Conservation (phyloP, 108 stramenopile genomes). For the Fistulifera pelliculosa region DNA sequence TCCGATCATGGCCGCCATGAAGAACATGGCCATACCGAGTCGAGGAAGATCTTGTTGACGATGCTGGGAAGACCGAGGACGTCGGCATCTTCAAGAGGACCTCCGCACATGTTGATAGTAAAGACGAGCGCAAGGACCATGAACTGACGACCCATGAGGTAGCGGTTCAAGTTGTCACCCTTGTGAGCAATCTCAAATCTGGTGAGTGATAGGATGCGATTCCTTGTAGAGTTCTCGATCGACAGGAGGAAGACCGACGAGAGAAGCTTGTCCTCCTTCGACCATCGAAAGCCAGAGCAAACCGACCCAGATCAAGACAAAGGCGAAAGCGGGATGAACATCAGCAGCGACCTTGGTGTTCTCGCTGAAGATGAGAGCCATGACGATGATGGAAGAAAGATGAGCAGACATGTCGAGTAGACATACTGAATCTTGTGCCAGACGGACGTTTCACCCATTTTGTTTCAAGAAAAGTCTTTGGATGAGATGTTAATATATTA, state of each 20-base stretch:
- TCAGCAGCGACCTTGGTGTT: conserved; percentile 17
- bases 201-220: conserved; percentile 55
- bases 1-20: conserved; percentile 59
- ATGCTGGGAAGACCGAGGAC: conserved; percentile 45
- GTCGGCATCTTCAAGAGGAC: conserved; percentile 44
- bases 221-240: conserved; percentile 62
- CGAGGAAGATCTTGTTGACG: conserved; percentile 58
- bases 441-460: conserved; percentile 1
- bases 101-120: conserved; percentile 53
- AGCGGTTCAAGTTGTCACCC: conserved; percentile 83
- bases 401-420: conserved; percentile 9
- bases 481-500: too few species aligned
- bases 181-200: conserved; percentile 45
- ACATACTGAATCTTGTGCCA: conserved; percentile 3
- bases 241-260: conserved; percentile 67
- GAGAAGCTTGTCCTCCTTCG: conserved; percentile 69
- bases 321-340: conserved; percentile 41
- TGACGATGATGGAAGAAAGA: conserved; percentile 22
- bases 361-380: conserved; percentile 27
- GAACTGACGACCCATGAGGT: conserved; percentile 83
- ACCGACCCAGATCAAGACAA: conserved; percentile 38
- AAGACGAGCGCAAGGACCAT: conserved; percentile 76
- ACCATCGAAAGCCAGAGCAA: conserved; percentile 66
- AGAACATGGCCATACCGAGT: conserved; percentile 63
- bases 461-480: too few species aligned